phyloP scores from a whole-genome alignment of 176 grass and related monocot species.

The Musa itinerans region DNA sequence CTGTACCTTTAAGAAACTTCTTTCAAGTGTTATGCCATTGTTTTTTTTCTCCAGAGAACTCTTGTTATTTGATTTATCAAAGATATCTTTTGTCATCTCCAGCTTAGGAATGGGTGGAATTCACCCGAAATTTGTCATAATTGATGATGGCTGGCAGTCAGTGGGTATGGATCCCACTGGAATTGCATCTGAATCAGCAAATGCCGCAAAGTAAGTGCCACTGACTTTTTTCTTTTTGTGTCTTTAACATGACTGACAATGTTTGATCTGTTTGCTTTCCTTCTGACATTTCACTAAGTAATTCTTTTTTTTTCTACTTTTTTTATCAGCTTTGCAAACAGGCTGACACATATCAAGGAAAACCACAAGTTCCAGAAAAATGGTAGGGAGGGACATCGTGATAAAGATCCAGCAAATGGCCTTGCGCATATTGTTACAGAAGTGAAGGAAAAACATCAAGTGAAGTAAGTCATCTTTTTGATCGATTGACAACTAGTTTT shows the following conservation, averaged over 20 bases:
- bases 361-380: conserved; percentile 88
- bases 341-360: conserved; percentile 81
- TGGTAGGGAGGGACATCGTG: conserved; percentile 40
- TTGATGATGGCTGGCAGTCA: conserved; percentile 81
- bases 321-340: conserved; percentile 64
- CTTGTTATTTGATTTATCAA: background rate
- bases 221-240: background rate
- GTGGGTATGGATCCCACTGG: conserved; percentile 51
- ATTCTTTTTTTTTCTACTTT: conserved; percentile 6
- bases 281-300: background rate
- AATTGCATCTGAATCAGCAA: conserved; percentile 40
- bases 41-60: background rate
- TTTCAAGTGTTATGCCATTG: background rate
- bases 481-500: background rate
- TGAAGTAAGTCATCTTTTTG: conserved; percentile 40
- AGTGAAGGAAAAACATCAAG: conserved; percentile 59
- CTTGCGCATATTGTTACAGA: conserved; percentile 42
- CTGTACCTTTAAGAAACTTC: background rate
- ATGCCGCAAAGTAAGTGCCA: conserved; percentile 59
- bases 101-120: conserved; percentile 59
- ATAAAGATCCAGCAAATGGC: conserved; percentile 58
- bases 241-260: background rate
- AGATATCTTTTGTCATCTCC: conserved; percentile 8
- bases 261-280: background rate
- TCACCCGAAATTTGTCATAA: conserved; percentile 64